Conservation (phyloP, 306 rosid species). For the Lagenaria siceraria region DNA sequence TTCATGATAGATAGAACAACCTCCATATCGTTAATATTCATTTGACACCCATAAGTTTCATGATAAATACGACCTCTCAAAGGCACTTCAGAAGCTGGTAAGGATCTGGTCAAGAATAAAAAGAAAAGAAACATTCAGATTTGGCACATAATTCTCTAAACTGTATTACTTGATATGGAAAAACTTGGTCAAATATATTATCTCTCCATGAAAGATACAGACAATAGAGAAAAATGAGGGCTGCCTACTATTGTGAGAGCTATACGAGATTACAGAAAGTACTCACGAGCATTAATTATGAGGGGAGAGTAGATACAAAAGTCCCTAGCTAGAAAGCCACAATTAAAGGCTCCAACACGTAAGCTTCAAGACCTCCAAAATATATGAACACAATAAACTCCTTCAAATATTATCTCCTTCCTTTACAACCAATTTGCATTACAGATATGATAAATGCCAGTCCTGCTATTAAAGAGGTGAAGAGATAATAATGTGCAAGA, state of each 20-base stretch:
- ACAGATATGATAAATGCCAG: not conserved
- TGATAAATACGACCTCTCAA: conserved; percentile 73
- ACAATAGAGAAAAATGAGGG: not conserved
- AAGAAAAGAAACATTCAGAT: not conserved
- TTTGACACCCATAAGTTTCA: conserved; percentile 96
- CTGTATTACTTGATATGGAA: not conserved
- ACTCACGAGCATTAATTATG: not conserved
- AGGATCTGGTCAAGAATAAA: conserved; percentile 26
- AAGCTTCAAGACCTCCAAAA: not conserved
- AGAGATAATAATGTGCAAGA: not conserved
- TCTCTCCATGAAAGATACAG: not conserved
- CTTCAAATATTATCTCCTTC: not conserved
- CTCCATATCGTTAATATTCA: conserved; percentile 97
- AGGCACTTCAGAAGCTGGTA: conserved; percentile 35
- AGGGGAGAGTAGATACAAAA: not conserved
- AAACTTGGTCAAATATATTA: not conserved
- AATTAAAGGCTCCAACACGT: not conserved
- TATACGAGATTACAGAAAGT: not conserved
- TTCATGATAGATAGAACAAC: conserved; percentile 81
- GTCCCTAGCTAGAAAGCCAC: not conserved
- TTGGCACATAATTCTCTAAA: not conserved
- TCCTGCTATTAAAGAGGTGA: not conserved
- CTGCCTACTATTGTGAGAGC: not conserved
- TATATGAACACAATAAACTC: not conserved
- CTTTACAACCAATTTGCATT: not conserved